Conservation (phyloP, 306 rosid species). For the Cucurbita ficifolia region DNA sequence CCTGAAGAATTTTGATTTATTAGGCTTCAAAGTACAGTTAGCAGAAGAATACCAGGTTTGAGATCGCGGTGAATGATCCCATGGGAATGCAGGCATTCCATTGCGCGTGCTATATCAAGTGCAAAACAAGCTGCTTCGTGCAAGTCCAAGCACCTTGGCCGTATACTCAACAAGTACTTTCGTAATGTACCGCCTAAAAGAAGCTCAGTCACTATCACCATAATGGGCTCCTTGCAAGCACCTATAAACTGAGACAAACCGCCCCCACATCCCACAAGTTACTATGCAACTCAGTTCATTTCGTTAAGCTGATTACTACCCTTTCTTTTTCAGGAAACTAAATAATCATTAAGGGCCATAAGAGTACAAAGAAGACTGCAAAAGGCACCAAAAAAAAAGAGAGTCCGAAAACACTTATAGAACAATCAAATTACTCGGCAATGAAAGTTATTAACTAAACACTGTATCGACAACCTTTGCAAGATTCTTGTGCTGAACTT, state of each 20-base stretch:
- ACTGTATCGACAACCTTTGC: constrained; percentile 47
- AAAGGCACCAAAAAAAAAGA: background rate
- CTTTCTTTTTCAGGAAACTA: background rate
- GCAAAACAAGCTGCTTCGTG: constrained; percentile 36
- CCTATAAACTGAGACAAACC: constrained; percentile 49
- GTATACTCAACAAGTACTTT: constrained; percentile 33
- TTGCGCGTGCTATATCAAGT: constrained; percentile 47
- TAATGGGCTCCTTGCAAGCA: constrained; percentile 61
- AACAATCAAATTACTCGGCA: background rate
- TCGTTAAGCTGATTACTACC: background rate
- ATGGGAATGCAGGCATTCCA: constrained; percentile 54
- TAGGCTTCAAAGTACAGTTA: background rate
- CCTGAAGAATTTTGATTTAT: background rate
- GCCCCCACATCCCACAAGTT: constrained; percentile 16
- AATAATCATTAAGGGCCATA: background rate
- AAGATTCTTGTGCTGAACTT: constrained; percentile 84
- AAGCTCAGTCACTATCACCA: constrained; percentile 77
- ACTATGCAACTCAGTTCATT: constrained; percentile 3
- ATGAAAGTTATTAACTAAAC: background rate
- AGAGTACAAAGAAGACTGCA: background rate
- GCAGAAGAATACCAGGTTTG: constrained; percentile 40
- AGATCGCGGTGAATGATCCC: constrained; percentile 68
- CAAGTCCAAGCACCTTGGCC: constrained; percentile 43
- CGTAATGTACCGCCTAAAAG: constrained; percentile 56
- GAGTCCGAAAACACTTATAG: background rate